Base-by-base conservation (phyloP, 306 rosid species). In the Gynostemma pentaphyllum region DNA sequence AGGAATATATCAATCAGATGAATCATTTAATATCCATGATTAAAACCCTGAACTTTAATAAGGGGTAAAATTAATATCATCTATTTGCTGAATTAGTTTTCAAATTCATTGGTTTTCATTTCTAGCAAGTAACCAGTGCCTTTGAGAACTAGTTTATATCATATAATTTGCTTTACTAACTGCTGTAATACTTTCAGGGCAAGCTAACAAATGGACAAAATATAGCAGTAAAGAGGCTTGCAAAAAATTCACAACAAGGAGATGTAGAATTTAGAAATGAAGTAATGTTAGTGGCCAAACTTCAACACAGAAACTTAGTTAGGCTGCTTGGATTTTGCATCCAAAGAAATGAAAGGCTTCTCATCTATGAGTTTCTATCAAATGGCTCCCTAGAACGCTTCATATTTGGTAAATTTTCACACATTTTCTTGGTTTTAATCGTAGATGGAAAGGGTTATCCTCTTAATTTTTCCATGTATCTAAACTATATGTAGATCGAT, bases 241-340 rank as follows among this genome's bases (percentile, higher is more conserved):
- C 80, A 0, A 78, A 57, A 45, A 82, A 82, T 61, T 87, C 91
- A 4, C 62, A 83, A 80, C 95, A 87, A 69, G 91, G 95, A 28
- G 48, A 72, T 45, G 74, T 76, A 30, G 95, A 87, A 72, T 80
- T 84, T 4, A 87, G 62, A 59, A 87, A 87, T 54, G 88, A 87
- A 68, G 67, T 87, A 21, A 67, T 68, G 41, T 50, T 82, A 5
- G 73, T 87, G 22, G 76, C 83, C 10, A 84, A 82, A 66, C 91
- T 87, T 66, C 92, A 87, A 45, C 89, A 80, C 27, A 76, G 68
- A 65, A 87, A 84, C 74, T 78, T 87, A 27, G 85, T 82, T 64
- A 81, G 77, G 74, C 79, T 87, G 19, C 49, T 87, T 41, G 95
- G 89, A 0, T 87, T 76, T 48, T 60, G 79, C 70, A 28, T 80